Base-by-base conservation (phyloP, 2,329 filamentous ascomycete species). In the Aspergillus hiratsukae region DNA sequence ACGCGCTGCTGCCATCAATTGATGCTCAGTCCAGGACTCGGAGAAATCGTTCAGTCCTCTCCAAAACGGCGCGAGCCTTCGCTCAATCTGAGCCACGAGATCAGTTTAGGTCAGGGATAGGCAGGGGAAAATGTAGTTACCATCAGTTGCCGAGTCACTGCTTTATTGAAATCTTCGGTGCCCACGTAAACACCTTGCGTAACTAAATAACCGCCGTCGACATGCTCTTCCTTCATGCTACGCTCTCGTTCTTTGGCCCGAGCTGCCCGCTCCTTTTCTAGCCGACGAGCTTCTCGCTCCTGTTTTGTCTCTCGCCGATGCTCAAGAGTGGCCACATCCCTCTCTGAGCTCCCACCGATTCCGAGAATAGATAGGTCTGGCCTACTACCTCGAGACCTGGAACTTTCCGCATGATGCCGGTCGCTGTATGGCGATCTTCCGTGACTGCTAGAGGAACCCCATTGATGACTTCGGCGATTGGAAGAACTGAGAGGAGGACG, bases 131-230 rank as follows among this genome's bases (percentile, higher is more conserved):
- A 23, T 45, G 23, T 29, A 66, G 77, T 68, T 81, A 96, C 91
- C 87, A 94, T 93, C 54, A 99, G 78, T 72, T 96, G 92, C 63
- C 94, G 85, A 55, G 97, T 93, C 49, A 90, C 80, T 19, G 83
- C 78, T 74, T 97, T 97, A 79, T 85, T 96, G 72, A 93, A 99
- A 75, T 99, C 94, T 75, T 99, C 94, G 0, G 86, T 79, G 0
- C 93, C 92, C 23, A 90, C 93, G 70, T 99, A 99, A 51, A 92
- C 90, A 37, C 94, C 94, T 69, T 96, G 84, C 0, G 94, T 99
- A 31, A 99, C 94, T 49, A 99, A 78, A 76, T 87, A 99, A 23
- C 94, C 94, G 21, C 94, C 94, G 73, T 99, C 94, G 3, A 97
- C 89, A 72, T 92, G 86, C 71, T 99, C 94, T 66, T 97, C 92